Evolutionary conservation across 345 rosid species (phyloP).

Genomic region (Pseudoturritis turrita): DNA sequence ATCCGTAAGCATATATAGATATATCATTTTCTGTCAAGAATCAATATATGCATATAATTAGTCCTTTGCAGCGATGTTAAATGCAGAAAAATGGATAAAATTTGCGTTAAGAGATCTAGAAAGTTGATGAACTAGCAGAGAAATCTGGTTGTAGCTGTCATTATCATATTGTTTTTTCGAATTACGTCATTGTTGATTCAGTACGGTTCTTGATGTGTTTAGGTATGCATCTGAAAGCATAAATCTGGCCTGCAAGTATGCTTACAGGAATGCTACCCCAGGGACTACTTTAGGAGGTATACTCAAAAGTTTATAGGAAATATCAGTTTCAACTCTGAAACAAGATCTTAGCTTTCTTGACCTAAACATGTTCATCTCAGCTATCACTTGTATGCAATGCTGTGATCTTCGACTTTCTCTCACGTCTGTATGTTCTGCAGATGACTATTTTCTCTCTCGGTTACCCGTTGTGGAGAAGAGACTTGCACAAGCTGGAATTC

Average conservation of each 20-base stretch:
- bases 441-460: conserved; percentile 75
- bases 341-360: not conserved
- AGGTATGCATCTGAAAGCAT: conserved; percentile 94
- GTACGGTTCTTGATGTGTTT: conserved; percentile 5
- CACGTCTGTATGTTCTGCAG: conserved; percentile 24
- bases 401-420: not conserved
- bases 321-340: not conserved
- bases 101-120: not conserved
- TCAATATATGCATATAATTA: not conserved
- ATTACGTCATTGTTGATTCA: not conserved
- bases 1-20: conserved; percentile 46
- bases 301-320: not conserved
- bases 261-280: conserved; percentile 83
- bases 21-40: not conserved
- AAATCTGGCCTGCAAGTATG: conserved; percentile 76
- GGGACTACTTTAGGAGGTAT: conserved; percentile 85
- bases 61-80: not conserved
- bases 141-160: not conserved
- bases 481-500: conserved; percentile 81
- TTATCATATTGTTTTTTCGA: not conserved
- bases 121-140: not conserved
- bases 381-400: not conserved
- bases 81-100: not conserved
- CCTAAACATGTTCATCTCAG: not conserved
- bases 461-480: conserved; percentile 76